Percentiles rank a stretch among this genome's conserved stretches.
Conservation (phyloP, 2,329 filamentous ascomycete species). For the Botrytis cinerea region DNA sequence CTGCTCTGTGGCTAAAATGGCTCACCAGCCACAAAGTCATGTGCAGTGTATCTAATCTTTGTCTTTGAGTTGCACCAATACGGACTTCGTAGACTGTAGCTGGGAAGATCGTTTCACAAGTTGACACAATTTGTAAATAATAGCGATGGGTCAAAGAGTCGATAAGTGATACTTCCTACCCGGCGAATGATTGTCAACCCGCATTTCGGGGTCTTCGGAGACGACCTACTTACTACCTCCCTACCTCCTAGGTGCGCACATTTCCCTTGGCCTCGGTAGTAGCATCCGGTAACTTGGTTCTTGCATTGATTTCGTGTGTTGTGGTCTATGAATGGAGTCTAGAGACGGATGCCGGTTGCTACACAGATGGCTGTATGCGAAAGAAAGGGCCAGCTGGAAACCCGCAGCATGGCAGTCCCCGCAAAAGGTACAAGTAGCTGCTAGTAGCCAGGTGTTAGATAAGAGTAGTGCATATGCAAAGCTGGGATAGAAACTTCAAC, state of each 20-base stretch:
- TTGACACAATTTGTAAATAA: background rate
- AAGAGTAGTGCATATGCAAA: background rate
- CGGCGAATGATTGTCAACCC: background rate
- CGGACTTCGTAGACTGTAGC: background rate
- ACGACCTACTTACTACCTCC: background rate
- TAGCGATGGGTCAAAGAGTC: background rate
- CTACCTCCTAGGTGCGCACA: background rate
- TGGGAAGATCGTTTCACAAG: background rate
- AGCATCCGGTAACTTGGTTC: background rate
- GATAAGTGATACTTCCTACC: background rate
- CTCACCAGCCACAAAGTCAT: background rate
- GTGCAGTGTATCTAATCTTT: background rate
- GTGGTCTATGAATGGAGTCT: background rate
- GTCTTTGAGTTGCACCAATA: background rate
- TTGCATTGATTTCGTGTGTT: conserved; percentile 2
- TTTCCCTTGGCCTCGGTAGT: background rate
- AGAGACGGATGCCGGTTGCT: background rate
- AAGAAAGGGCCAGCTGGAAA: background rate
- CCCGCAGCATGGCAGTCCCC: background rate
- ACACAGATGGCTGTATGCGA: background rate
- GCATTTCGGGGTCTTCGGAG: background rate
- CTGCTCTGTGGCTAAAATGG: background rate
- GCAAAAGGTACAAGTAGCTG: background rate
- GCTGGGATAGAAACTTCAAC: background rate
- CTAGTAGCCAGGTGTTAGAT: background rate